phyloP scores from a whole-genome alignment of 208 protist genomes.

The Trypanosoma boissoni region DNA sequence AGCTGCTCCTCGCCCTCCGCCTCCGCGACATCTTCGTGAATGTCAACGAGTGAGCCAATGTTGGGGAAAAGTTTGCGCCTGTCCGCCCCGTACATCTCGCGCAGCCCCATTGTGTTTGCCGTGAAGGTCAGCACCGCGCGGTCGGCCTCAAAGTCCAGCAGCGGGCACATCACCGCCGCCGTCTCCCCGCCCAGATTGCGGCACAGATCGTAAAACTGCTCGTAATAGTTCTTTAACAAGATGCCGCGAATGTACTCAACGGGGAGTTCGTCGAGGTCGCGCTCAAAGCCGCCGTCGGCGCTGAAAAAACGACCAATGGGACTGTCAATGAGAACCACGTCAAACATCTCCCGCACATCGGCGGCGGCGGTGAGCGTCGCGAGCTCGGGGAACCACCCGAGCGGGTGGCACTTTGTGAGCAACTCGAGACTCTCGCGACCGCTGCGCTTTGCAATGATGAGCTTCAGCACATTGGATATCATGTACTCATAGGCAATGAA shows the following conservation, averaged over 20 bases:
- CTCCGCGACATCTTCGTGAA: conserved; percentile 85
- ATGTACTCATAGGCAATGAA: conserved; percentile 99
- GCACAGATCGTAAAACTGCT: conserved; percentile 98
- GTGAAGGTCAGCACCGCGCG: conserved; percentile 97
- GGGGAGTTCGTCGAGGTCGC: conserved; percentile 90
- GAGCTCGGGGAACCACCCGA: conserved; percentile 96
- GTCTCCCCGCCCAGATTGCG: conserved; percentile 86
- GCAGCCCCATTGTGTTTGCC: conserved; percentile 96
- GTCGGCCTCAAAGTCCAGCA: conserved; percentile 96
- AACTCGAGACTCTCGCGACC: conserved; percentile 83
- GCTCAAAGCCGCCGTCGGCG: conserved; percentile 70
- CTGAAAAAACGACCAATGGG: conserved; percentile 92
- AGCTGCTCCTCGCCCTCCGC: conserved; percentile 79
- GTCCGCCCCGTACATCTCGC: conserved; percentile 75
- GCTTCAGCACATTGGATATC: conserved; percentile 93
- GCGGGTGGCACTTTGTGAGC: conserved; percentile 97
- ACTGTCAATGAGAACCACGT: conserved; percentile 97
- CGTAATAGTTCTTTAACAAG: conserved; percentile 98
- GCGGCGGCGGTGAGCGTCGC: conserved; percentile 88
- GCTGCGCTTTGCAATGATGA: conserved; percentile 87
- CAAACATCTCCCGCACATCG: conserved; percentile 95
- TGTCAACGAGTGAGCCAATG: conserved; percentile 86
- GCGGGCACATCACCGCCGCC: conserved; percentile 84
- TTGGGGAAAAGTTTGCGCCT: conserved; percentile 85
- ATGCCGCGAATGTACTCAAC: conserved; percentile 98